Percentiles rank a stretch among this genome's conserved stretches.
Conservation (phyloP, 2,329 filamentous ascomycete species). For the Balansia obtecta region DNA sequence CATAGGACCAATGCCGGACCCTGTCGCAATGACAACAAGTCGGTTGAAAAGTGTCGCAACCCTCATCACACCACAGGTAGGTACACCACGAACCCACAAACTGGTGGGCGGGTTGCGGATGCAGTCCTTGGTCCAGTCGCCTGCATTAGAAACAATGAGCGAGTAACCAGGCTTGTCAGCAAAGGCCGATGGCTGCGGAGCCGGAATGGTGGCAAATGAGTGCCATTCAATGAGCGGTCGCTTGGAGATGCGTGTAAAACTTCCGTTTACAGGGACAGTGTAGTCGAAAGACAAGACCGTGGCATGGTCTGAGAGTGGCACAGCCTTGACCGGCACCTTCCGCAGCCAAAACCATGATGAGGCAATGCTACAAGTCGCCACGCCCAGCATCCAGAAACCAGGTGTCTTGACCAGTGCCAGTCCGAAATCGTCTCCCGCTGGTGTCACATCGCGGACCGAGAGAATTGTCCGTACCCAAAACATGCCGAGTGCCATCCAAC, state of each 20-base stretch:
- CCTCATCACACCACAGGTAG: conserved; percentile 54
- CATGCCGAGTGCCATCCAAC: conserved; percentile 54
- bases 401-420: conserved; percentile 25
- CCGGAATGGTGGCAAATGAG: conserved; percentile 62
- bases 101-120: conserved; percentile 49
- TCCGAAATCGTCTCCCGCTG: conserved; percentile 21
- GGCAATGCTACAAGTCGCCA: conserved; percentile 52
- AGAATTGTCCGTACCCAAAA: conserved; percentile 54
- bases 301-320: conserved; percentile 60
- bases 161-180: conserved; percentile 41
- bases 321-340: conserved; percentile 50
- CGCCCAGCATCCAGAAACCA: conserved; percentile 53
- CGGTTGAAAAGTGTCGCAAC: conserved; percentile 53
- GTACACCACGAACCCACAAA: conserved; percentile 57
- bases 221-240: conserved; percentile 60
- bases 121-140: conserved; percentile 58
- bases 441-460: conserved; percentile 32
- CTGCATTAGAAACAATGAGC: conserved; percentile 57
- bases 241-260: conserved; percentile 42
- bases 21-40: conserved; percentile 56
- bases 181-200: conserved; percentile 24
- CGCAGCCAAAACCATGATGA: conserved; percentile 65
- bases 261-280: conserved; percentile 38
- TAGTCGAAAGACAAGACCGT: conserved; percentile 58
- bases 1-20: conserved; percentile 60